Evolutionary conservation across 805 yeast species (phyloP), one percentile per base, ranked within the genome.

Genomic region (Pichia nakasei): DNA sequence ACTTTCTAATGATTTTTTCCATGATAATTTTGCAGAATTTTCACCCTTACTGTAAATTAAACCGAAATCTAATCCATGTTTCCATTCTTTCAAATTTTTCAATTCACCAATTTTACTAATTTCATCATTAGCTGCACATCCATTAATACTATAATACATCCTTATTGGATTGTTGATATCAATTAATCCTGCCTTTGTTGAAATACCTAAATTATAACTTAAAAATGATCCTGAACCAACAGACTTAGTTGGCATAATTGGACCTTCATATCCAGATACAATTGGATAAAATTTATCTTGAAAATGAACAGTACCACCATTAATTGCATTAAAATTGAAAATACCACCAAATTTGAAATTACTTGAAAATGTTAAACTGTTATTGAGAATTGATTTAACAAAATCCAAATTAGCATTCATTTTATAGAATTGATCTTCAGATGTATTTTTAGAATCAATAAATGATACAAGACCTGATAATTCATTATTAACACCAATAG

Each of bases 201-300:
- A 33, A 17, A 49, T 5, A 20, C 49, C 48, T 17, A 49, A 31
- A 27, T 38, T 41, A 22, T 47, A 49, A 20, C 46, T 34, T 21
- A 36, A 44, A 34, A 42, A 49, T 8, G 55, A 46, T 9, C 46
- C 38, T 1, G 47, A 43, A 19, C 55, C 55, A 8, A 49, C 32
- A 3, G 48, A 37, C 9, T 20, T 27, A 15, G 35, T 35, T 22
- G 50, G 46, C 20, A 55, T 56, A 33, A 55, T 26, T 11, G 59
- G 55, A n/a, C 27, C 38, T 39, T 27, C 9, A 22, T 34, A 46
- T 3, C 62, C 63, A 15, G 59, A 46, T 20, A 58, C 49, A 17
- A 46, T 95, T 37, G 85, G 68, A 55, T 80, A 85, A 59, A 89
- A 91, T 50, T 85, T 73, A 60, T 91, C 98, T 57, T 81, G 73